phyloP scores from a whole-genome alignment of 352 stramenopile species.

The Globisporangium cylindrosporum region DNA sequence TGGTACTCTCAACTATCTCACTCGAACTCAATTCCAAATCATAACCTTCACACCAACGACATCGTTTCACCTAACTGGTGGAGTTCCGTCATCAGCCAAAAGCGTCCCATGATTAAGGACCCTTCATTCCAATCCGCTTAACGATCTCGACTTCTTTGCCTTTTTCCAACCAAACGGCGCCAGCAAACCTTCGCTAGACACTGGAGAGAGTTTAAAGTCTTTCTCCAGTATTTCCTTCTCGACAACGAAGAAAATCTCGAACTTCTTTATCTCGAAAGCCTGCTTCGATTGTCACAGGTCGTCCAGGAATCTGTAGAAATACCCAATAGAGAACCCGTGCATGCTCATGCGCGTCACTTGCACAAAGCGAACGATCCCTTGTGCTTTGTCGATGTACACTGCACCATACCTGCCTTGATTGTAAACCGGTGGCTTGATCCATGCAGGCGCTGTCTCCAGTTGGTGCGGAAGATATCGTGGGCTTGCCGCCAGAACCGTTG shows the following conservation, averaged over 20 bases:
- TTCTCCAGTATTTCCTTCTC: not conserved
- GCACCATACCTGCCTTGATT: not conserved
- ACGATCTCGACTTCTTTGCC: not conserved
- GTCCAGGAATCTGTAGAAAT: not conserved
- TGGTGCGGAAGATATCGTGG: no score
- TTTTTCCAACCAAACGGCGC: not conserved
- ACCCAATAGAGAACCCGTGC: not conserved
- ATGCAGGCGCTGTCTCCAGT: not conserved
- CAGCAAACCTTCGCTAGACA: not conserved
- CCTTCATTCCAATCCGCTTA: not conserved
- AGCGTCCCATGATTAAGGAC: not conserved
- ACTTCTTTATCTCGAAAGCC: not conserved
- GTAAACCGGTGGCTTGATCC: not conserved
- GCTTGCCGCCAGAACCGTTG: no score
- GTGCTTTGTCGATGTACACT: not conserved
- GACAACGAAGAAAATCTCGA: conserved; percentile 1
- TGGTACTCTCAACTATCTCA: no score
- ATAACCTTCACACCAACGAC: no score
- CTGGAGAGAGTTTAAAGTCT: not conserved
- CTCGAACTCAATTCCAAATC: no score
- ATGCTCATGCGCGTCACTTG: not conserved
- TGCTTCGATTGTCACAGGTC: not conserved
- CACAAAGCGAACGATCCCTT: not conserved
- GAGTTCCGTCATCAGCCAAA: not conserved
- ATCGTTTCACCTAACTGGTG: no score